These are phyloP conservation scores for Diplogelasinospora grovesii DNA, from an alignment of 495 filamentous ascomycete species.

Conservation along the genomic window DNA sequence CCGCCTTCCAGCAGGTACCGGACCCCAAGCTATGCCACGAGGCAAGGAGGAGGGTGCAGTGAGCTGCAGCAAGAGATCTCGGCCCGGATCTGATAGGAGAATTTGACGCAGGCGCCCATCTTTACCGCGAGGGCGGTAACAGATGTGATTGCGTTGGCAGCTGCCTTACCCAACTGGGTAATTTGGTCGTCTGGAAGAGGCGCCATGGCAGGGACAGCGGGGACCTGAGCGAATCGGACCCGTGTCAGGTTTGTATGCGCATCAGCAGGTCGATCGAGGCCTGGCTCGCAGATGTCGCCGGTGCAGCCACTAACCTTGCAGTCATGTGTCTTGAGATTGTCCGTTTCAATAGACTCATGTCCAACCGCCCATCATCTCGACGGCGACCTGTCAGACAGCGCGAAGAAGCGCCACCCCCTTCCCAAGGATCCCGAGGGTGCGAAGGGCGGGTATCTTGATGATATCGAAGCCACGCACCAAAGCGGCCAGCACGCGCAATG, in stretches of 20 bases:
- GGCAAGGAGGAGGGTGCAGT: neutral
- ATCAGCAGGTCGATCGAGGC: no score
- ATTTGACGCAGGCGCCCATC: conserved; percentile 17
- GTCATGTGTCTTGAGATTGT: neutral
- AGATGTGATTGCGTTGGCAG: conserved; percentile 1
- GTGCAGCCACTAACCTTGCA: conserved; percentile 8
- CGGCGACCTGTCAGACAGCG: conserved; percentile 1
- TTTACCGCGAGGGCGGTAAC: conserved; percentile 12
- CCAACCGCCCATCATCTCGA: conserved; percentile 1
- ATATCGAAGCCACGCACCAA: neutral
- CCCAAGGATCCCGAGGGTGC: neutral
- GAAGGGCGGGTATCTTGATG: neutral
- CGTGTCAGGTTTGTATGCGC: no score
- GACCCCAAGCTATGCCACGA: conserved; percentile 5
- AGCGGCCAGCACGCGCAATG: conserved; percentile 4
- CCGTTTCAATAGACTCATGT: conserved; percentile 9
- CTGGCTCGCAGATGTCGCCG: neutral
- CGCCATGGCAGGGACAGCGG: no score
- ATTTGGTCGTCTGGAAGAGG: no score
- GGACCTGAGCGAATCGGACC: no score
- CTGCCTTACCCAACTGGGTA: neutral
- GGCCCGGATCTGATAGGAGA: conserved; percentile 9
- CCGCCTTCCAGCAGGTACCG: neutral
- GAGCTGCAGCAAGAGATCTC: conserved; percentile 14
- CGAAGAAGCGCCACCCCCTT: conserved; percentile 4